A percentile compares a stretch with the other conserved stretches of the same genome.
Conservation (phyloP, 768 basidiomycete species). For the Sporobolomyces pararoseus region DNA sequence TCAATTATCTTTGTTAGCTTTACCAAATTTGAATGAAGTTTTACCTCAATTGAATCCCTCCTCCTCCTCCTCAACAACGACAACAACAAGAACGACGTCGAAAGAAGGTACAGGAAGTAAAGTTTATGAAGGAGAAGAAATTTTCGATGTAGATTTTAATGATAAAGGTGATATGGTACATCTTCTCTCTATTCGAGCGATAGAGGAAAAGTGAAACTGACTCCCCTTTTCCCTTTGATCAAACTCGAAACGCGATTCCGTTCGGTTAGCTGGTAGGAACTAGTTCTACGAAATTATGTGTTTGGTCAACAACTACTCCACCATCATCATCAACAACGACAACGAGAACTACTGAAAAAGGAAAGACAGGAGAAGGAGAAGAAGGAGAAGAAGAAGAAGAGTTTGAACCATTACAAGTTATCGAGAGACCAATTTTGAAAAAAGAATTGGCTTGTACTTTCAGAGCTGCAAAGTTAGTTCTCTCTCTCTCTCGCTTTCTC, state of each 20-base stretch:
- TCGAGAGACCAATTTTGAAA: conserved; percentile 41
- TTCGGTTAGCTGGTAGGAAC: conserved; percentile 41
- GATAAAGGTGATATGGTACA: conserved; percentile 57
- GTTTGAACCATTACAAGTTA: conserved; percentile 39
- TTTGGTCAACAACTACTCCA: conserved; percentile 30
- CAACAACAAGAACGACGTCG: too few relatives aligned
- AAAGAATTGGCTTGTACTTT: conserved; percentile 41
- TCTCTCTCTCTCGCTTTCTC: too few relatives aligned
- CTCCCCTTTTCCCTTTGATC: too few relatives aligned
- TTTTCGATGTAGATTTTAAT: conserved; percentile 82
- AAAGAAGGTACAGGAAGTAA: not conserved
- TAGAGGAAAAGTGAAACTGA: not conserved
- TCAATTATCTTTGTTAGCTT: conserved; percentile 65
- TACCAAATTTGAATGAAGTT: conserved; percentile 57
- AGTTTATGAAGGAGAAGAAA: conserved; percentile 63
- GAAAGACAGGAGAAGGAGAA: not conserved
- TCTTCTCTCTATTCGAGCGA: not conserved
- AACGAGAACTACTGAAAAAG: not conserved
- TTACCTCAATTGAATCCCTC: conserved; percentile 54
- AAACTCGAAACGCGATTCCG: too few relatives aligned
- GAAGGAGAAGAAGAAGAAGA: not conserved
- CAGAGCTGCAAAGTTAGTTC: conserved; percentile 39
- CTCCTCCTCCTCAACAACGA: too few relatives aligned
- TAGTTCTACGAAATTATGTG: conserved; percentile 34
- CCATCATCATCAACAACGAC: too few relatives aligned